phyloP scores from a whole-genome alignment of 2,329 filamentous ascomycete species.

The Neonectria punicea region DNA sequence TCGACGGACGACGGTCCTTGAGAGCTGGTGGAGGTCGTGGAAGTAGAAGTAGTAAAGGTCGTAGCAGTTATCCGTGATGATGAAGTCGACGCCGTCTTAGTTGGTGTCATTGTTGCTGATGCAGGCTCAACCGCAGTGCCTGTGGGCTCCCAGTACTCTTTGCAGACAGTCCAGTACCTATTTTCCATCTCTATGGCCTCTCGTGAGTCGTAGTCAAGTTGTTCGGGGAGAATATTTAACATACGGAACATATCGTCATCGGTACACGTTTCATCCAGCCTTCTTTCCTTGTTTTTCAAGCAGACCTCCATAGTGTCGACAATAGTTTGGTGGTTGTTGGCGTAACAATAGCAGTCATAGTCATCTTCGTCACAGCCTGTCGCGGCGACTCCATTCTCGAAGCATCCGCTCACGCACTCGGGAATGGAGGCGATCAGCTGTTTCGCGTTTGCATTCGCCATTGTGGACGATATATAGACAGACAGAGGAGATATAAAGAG shows the following conservation, averaged over 20 bases:
- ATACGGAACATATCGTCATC: slow-evolving; percentile 38
- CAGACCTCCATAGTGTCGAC: slow-evolving; percentile 39
- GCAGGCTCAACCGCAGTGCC: slow-evolving; percentile 38
- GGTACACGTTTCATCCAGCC: slow-evolving; percentile 29
- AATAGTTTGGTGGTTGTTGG: slow-evolving; percentile 37
- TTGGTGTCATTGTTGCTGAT: slow-evolving; percentile 19
- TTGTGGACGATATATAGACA: background rate
- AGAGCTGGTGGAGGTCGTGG: background rate
- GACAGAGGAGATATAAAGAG: background rate
- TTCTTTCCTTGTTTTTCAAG: slow-evolving; percentile 32
- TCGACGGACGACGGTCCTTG: slow-evolving; percentile 2
- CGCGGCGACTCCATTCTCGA: slow-evolving; percentile 36
- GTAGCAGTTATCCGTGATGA: background rate
- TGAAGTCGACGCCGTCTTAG: slow-evolving; percentile 13
- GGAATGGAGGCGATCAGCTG: slow-evolving; percentile 34
- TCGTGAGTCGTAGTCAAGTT: background rate
- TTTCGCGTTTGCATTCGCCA: slow-evolving; percentile 37
- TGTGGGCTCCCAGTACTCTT: slow-evolving; percentile 41
- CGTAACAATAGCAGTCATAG: slow-evolving; percentile 42
- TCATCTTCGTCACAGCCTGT: slow-evolving; percentile 37
- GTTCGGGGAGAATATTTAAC: background rate
- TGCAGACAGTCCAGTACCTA: slow-evolving; percentile 43
- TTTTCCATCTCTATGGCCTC: slow-evolving; percentile 37
- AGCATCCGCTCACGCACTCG: slow-evolving; percentile 34
- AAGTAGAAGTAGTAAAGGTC: background rate